A percentile compares a stretch with the other conserved stretches of the same genome.
Evolutionary conservation across 202 grass and related monocot genomes (phyloP).

Genomic region (Setaria italica): DNA sequence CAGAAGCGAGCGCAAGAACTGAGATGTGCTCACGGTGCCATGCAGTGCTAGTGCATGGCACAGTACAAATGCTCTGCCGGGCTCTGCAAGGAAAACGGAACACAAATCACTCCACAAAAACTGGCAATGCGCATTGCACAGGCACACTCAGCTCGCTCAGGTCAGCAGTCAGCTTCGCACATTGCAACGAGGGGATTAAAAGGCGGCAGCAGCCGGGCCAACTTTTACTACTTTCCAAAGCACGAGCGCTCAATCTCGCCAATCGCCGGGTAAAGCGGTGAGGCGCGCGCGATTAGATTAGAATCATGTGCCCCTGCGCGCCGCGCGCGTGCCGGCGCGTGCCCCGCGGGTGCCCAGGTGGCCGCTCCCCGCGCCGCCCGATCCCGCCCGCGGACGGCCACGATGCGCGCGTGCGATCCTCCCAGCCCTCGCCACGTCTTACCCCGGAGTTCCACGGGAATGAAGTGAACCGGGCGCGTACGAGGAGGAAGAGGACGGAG

Average conservation of each 20-base stretch:
- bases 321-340: conserved; percentile 53
- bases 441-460: not conserved
- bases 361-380: not conserved
- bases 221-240: conserved; percentile 6
- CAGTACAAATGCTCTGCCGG: not conserved
- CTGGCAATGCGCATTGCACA: not conserved
- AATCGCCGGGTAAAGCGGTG: not conserved
- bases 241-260: not conserved
- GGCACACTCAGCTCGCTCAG: no score
- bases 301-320: conserved; percentile 42
- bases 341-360: conserved; percentile 26
- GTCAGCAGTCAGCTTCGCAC: conserved; percentile 29
- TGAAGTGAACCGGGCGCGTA: not conserved
- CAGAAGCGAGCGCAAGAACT: not conserved
- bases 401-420: not conserved
- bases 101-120: not conserved
- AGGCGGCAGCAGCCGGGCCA: not conserved
- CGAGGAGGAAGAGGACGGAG: conserved; percentile 24
- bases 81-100: not conserved
- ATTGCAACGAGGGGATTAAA: not conserved
- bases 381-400: conserved; percentile 1
- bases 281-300: conserved; percentile 4
- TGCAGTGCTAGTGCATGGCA: not conserved
- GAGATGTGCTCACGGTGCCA: not conserved
- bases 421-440: not conserved